Percentiles rank a stretch among this genome's conserved stretches.
Conservation (phyloP, 164 flowering plant species). For the Tinospora cordifolia region DNA sequence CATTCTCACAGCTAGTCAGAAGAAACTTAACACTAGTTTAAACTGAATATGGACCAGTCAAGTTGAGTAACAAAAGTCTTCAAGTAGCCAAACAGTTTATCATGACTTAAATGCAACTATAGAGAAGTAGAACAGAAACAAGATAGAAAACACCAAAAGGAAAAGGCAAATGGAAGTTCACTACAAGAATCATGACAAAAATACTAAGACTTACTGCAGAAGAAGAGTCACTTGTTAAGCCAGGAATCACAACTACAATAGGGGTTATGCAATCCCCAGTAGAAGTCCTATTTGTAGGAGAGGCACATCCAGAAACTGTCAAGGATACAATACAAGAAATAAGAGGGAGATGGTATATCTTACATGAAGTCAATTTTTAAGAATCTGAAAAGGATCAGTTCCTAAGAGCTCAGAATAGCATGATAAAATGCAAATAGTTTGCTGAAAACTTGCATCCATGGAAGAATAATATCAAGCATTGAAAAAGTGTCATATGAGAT, state of each 20-base stretch:
- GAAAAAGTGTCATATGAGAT: too few species aligned
- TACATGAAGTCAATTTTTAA: too few species aligned
- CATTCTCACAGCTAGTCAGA: not conserved
- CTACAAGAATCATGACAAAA: not conserved
- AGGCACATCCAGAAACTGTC: slow-evolving; percentile 36
- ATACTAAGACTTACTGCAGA: slow-evolving; percentile 39
- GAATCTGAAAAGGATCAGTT: too few species aligned
- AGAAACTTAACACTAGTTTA: too few species aligned
- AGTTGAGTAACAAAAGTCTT: not conserved
- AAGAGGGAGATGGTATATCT: not conserved
- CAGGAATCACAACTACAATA: slow-evolving; percentile 75
- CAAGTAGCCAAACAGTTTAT: not conserved
- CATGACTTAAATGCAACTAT: not conserved
- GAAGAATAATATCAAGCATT: too few species aligned
- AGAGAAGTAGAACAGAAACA: not conserved
- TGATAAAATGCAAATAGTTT: too few species aligned
- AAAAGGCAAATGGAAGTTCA: not conserved
- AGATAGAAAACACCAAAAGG: not conserved
- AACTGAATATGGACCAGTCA: not conserved
- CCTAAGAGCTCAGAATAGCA: too few species aligned
- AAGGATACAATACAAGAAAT: slow-evolving; percentile 7
- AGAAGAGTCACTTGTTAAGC: slow-evolving; percentile 81
- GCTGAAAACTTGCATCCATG: too few species aligned
- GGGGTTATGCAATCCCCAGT: slow-evolving; percentile 66
- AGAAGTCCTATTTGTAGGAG: slow-evolving; percentile 16